phyloP scores from a whole-genome alignment of 352 stramenopile species.

The Detonula confervacea region DNA sequence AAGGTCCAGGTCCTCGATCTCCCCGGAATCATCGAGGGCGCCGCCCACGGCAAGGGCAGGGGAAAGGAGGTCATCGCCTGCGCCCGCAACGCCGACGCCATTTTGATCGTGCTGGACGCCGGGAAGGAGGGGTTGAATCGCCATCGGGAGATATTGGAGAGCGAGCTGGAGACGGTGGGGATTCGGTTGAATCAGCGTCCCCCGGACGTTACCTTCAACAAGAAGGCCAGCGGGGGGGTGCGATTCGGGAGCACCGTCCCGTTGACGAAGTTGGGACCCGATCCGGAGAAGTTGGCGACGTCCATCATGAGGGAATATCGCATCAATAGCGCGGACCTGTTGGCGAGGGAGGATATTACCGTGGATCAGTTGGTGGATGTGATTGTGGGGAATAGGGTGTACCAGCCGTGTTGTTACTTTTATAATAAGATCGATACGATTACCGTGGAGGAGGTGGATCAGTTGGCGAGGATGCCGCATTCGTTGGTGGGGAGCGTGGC shows the following conservation, averaged over 20 bases:
- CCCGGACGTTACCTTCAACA: constrained; percentile 92
- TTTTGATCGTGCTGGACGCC: constrained; percentile 99
- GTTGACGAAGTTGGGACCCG: constrained; percentile 90
- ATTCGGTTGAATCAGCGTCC: constrained; percentile 96
- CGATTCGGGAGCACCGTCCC: constrained; percentile 88
- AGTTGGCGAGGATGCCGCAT: constrained; percentile 94
- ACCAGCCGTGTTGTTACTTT: constrained; percentile 99
- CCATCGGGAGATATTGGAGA: constrained; percentile 98
- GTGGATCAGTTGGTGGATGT: constrained; percentile 99
- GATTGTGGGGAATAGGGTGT: constrained; percentile 98
- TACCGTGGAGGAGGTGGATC: constrained; percentile 98
- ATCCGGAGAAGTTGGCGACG: constrained; percentile 80
- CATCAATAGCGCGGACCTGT: constrained; percentile 96
- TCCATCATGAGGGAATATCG: constrained; percentile 92
- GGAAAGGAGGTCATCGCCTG: constrained; percentile 99
- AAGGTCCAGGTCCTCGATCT: constrained; percentile 99
- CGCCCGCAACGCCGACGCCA: constrained; percentile 97
- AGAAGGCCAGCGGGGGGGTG: constrained; percentile 87
- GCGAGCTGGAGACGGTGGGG: constrained; percentile 98
- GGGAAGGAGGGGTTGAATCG: constrained; percentile 95
- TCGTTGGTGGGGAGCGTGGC: constrained; percentile 95
- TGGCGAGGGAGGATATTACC: constrained; percentile 96
- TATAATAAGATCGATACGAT: constrained; percentile 99
- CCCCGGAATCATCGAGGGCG: constrained; percentile 99
- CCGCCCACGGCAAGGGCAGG: constrained; percentile 95